Conservation (phyloP, 2,329 filamentous ascomycete genomes). For the Sarocladium oryzae region DNA sequence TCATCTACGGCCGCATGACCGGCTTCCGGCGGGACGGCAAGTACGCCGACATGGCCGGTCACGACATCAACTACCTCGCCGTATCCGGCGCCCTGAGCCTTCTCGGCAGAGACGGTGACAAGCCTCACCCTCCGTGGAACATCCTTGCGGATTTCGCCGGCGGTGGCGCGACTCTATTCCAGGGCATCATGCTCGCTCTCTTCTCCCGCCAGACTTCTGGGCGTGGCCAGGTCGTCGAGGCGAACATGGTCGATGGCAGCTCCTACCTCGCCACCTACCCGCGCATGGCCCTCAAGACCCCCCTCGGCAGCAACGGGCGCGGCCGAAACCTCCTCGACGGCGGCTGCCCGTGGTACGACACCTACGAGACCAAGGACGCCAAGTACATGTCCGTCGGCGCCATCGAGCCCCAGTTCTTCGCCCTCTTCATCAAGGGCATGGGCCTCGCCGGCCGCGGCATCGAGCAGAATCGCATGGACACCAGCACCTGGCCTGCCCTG, state of each 20-base stretch:
- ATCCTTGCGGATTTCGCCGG: conserved; percentile 88
- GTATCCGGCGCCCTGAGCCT: conserved; percentile 74
- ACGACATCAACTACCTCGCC: conserved; percentile 95
- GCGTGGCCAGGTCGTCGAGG: conserved; percentile 81
- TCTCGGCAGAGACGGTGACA: conserved; percentile 62
- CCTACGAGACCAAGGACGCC: conserved; percentile 76
- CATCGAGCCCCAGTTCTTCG: conserved; percentile 82
- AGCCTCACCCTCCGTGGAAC: conserved; percentile 75
- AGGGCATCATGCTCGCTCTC: conserved; percentile 77
- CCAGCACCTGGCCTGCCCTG: conserved; percentile 61
- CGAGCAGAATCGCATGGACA: conserved; percentile 51
- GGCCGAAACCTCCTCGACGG: conserved; percentile 78
- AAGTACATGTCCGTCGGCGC: conserved; percentile 84
- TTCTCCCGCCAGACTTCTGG: conserved; percentile 58
- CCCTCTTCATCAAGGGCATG: conserved; percentile 59
- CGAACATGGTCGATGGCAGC: conserved; percentile 92
- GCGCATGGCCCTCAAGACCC: conserved; percentile 57
- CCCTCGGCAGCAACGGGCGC: conserved; percentile 55
- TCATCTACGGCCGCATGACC: conserved; percentile 82
- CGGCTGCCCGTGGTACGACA: conserved; percentile 82
- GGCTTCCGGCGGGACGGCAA: conserved; percentile 83
- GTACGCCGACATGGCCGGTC: conserved; percentile 83
- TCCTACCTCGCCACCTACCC: conserved; percentile 75
- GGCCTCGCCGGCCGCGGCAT: conserved; percentile 47
- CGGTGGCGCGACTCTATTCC: conserved; percentile 74